phyloP scores from a whole-genome alignment of 164 flowering plant genomes.

The Umbilicus rupestris region DNA sequence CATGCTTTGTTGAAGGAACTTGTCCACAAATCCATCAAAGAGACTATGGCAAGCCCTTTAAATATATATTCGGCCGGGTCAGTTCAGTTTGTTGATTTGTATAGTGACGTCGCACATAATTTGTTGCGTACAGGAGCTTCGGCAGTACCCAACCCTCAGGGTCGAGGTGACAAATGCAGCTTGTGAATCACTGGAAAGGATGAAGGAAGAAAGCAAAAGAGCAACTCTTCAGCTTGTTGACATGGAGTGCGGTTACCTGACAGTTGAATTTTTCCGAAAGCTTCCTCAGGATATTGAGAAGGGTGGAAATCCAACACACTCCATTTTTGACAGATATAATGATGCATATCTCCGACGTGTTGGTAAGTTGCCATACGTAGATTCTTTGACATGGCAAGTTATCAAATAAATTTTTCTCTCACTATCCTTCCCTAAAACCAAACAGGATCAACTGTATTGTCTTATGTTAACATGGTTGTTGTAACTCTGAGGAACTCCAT shows the following conservation, averaged over 20 bases:
- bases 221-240: slow-evolving; percentile 43
- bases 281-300: slow-evolving; percentile 44
- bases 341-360: slow-evolving; percentile 41
- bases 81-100: not conserved
- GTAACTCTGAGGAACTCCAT: slow-evolving; percentile 31
- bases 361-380: slow-evolving; percentile 17
- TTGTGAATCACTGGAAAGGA: slow-evolving; percentile 31
- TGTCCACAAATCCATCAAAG: slow-evolving; percentile 36
- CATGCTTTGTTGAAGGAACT: slow-evolving; percentile 43
- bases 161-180: slow-evolving; percentile 36
- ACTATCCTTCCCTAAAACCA: not conserved
- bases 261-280: slow-evolving; percentile 41
- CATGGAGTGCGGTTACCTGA: slow-evolving; percentile 36
- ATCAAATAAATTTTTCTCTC: too few species aligned
- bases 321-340: slow-evolving; percentile 40
- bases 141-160: slow-evolving; percentile 38
- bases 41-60: slow-evolving; percentile 29
- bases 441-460: slow-evolving; percentile 29
- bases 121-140: slow-evolving; percentile 25
- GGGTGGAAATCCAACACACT: slow-evolving; percentile 49
- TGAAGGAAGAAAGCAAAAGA: slow-evolving; percentile 36
- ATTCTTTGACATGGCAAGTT: not conserved
- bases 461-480: slow-evolving; percentile 35
- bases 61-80: not conserved
- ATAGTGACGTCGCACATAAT: not conserved